Conservation (phyloP, 2,329 filamentous ascomycete species). For the Aspergillus uvarum region DNA sequence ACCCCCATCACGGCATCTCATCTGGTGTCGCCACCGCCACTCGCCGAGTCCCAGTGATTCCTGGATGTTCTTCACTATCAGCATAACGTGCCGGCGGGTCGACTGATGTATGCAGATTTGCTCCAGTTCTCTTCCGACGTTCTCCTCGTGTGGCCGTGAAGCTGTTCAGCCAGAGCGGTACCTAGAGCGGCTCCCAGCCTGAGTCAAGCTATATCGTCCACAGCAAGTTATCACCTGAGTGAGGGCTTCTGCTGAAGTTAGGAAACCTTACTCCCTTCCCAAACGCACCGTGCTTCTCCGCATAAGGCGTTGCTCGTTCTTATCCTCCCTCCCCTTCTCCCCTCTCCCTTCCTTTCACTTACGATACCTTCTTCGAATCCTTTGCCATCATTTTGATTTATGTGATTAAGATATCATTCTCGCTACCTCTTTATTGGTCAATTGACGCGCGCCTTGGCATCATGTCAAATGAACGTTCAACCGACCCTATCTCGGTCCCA, state of each 20-base stretch:
- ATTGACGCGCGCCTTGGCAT: constrained; percentile 11
- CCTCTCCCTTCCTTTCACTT: neutral
- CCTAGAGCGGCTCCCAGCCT: neutral
- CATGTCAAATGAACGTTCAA: constrained; percentile 47
- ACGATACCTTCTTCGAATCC: neutral
- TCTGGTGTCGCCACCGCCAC: neutral
- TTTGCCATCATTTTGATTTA: neutral
- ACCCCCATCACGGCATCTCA: neutral
- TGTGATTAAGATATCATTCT: neutral
- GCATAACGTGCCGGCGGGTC: neutral
- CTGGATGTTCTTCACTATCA: neutral
- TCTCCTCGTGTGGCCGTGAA: neutral
- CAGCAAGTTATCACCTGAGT: neutral
- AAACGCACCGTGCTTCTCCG: too few species aligned
- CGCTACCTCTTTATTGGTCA: neutral
- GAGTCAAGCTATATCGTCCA: neutral
- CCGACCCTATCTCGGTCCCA: constrained; percentile 41
- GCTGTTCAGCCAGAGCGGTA: neutral
- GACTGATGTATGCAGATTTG: neutral
- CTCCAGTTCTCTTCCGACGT: neutral
- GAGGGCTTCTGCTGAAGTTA: too few species aligned
- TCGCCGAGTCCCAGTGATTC: neutral
- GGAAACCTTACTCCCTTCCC: too few species aligned
- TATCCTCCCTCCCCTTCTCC: too few species aligned
- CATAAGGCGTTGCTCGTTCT: too few species aligned